Conservation (phyloP, 2,329 filamentous ascomycete species). For the Fonsecaea pedrosoi region DNA sequence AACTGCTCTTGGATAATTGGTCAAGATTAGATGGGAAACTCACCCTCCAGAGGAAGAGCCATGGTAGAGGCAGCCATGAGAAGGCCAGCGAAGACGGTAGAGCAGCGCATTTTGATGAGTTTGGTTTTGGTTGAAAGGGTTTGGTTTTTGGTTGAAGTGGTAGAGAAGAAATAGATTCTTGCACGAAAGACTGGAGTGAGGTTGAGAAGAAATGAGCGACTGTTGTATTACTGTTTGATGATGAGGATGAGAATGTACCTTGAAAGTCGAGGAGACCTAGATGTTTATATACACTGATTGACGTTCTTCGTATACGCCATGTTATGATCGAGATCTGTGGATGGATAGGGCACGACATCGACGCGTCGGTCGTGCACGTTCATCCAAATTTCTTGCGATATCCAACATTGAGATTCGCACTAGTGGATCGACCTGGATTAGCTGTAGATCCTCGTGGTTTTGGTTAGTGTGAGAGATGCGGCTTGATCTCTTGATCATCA, state of each 20-base stretch:
- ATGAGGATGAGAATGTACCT: conserved; percentile 19
- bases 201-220: conserved; percentile 11
- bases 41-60: conserved; percentile 34
- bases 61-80: conserved; percentile 30
- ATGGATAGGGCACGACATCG: background rate
- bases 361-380: background rate
- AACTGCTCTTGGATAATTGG: too few relatives aligned
- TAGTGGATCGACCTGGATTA: background rate
- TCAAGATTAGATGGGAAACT: background rate
- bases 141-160: conserved; percentile 8
- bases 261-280: background rate
- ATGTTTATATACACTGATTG: conserved; percentile 20
- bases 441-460: background rate
- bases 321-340: background rate
- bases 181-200: conserved; percentile 17
- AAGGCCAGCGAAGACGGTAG: conserved; percentile 32
- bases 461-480: background rate
- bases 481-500: conserved; percentile 6
- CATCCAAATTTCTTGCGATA: background rate
- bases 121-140: background rate
- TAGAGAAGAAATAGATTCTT: background rate
- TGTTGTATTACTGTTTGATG: conserved; percentile 12
- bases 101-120: conserved; percentile 35
- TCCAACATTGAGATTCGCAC: background rate
- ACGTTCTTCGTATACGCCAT: background rate